phyloP scores from a whole-genome alignment of 2,329 filamentous ascomycete species.

The Talaromyces funiculosus region DNA sequence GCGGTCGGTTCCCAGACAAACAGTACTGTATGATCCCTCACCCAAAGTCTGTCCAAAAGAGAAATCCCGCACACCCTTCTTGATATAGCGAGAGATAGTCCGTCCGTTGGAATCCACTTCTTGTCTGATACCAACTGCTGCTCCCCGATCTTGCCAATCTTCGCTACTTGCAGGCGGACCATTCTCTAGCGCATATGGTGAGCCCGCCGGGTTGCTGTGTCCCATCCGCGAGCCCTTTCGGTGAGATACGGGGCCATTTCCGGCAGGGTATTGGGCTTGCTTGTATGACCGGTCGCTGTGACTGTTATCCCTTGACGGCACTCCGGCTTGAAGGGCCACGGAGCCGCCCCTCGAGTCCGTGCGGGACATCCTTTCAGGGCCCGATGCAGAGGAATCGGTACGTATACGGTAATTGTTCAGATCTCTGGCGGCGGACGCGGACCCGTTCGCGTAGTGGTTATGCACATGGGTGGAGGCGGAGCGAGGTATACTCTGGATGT shows the following conservation, averaged over 20 bases:
- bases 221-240: conserved; percentile 71
- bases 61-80: conserved; percentile 97
- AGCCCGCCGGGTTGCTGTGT: conserved; percentile 43
- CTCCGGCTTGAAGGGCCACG: conserved; percentile 53
- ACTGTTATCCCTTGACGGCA: conserved; percentile 63
- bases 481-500: conserved; percentile 33
- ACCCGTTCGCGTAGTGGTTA: conserved; percentile 37
- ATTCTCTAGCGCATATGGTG: conserved; percentile 53
- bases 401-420: conserved; percentile 49
- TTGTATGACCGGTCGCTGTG: conserved; percentile 65
- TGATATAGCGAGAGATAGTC: conserved; percentile 74
- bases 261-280: conserved; percentile 51
- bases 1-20: conserved; percentile 85
- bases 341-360: conserved; percentile 60
- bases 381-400: conserved; percentile 54
- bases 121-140: conserved; percentile 74
- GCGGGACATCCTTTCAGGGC: conserved; percentile 51
- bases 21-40: conserved; percentile 96
- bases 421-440: conserved; percentile 34
- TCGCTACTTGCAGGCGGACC: conserved; percentile 64
- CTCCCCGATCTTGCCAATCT: conserved; percentile 93
- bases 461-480: conserved; percentile 47
- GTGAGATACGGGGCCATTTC: conserved; percentile 62
- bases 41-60: conserved; percentile 85
- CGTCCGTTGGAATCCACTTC: conserved; percentile 83